These are phyloP conservation scores for Penicillium sp. DNA, from an alignment of 2,329 filamentous ascomycete genomes.

Conservation along the genomic window DNA sequence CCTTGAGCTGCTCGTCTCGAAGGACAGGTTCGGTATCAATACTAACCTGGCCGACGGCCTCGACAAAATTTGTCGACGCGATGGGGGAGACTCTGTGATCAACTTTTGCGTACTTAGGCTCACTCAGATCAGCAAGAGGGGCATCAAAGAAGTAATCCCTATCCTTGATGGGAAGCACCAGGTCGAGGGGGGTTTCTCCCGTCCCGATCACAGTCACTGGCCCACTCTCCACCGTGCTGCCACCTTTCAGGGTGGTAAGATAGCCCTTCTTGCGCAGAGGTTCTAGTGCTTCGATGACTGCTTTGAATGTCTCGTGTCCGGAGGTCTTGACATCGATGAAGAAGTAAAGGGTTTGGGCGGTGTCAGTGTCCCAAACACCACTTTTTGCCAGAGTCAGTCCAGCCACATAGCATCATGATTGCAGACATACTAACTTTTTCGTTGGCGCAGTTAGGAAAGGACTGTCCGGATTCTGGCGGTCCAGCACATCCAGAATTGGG, in stretches of 20 bases:
- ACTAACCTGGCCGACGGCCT: conserved; percentile 43
- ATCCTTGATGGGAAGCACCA: conserved; percentile 50
- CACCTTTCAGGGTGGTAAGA: conserved; percentile 56
- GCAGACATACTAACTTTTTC: conserved; percentile 52
- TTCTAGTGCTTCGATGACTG: conserved; percentile 59
- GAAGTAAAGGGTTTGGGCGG: conserved; percentile 64
- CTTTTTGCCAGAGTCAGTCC: conserved; percentile 22
- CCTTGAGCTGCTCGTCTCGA: conserved; percentile 49
- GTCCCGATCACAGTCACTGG: conserved; percentile 67
- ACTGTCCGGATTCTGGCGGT: conserved; percentile 59
- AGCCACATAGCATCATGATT: too few relatives aligned
- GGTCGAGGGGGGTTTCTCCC: conserved; percentile 57
- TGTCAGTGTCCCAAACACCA: conserved; percentile 63
- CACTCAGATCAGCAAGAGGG: conserved; percentile 52
- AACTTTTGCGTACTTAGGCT: conserved; percentile 48
- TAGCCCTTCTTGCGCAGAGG: conserved; percentile 60
- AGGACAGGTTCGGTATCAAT: conserved; percentile 42
- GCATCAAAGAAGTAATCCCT: conserved; percentile 67
- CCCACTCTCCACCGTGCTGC: conserved; percentile 50
- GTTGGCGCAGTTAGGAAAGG: conserved; percentile 54
- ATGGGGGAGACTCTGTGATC: conserved; percentile 57
- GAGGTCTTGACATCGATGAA: conserved; percentile 68
- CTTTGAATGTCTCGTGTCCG: conserved; percentile 59
- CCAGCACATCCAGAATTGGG: conserved; percentile 61
- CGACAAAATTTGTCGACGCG: conserved; percentile 57